phyloP scores from a whole-genome alignment of 768 basidiomycete species.

The Leccinum barrowsii region DNA sequence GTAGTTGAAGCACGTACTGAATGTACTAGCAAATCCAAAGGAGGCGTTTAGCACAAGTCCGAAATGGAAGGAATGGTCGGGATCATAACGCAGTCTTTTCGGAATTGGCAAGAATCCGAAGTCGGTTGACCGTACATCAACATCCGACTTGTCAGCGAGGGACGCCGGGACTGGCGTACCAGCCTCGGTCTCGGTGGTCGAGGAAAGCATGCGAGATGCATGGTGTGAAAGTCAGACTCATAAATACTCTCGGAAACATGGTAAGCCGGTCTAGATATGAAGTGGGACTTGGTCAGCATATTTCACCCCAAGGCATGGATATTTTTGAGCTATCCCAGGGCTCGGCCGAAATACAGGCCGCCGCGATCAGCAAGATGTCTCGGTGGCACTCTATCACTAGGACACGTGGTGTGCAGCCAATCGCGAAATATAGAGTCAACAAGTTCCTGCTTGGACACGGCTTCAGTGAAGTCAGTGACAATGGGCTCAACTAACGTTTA shows the following conservation, averaged over 20 bases:
- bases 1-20: slow-evolving; percentile 18
- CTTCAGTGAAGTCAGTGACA: not conserved
- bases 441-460: not conserved
- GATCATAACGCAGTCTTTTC: slow-evolving; percentile 47
- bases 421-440: not conserved
- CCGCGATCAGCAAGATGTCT: not conserved
- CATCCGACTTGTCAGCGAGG: not conserved
- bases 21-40: slow-evolving; percentile 63
- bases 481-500: not conserved
- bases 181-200: slow-evolving; percentile 2
- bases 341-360: not conserved
- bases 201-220: slow-evolving; percentile 15
- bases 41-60: slow-evolving; percentile 49
- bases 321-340: not conserved
- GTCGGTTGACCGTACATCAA: slow-evolving; percentile 34
- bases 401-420: not conserved
- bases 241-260: slow-evolving; percentile 12
- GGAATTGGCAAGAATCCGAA: slow-evolving; percentile 68
- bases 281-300: not conserved
- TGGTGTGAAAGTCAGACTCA: not conserved
- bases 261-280: not conserved
- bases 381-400: not conserved
- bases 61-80: slow-evolving; percentile 48
- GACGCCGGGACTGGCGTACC: not conserved
- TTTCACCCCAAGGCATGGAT: not conserved